Conservation (phyloP, 306 rosid genomes). For the Hylodesmum podocarpum region DNA sequence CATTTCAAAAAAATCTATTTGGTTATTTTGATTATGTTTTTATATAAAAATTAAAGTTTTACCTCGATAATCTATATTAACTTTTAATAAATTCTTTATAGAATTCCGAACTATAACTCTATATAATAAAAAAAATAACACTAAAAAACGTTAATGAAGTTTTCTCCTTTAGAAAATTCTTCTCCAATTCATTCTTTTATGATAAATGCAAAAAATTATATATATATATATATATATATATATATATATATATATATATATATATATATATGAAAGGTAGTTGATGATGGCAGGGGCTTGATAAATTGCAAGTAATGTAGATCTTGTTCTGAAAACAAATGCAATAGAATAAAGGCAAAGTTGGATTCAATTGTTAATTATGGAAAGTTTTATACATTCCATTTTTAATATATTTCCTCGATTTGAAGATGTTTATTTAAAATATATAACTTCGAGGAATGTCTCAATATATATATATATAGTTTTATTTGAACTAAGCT, state of each 20-base stretch:
- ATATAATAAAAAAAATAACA: neutral
- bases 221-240: too few relatives aligned
- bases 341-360: neutral
- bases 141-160: neutral
- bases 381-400: neutral
- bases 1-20: neutral
- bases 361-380: neutral
- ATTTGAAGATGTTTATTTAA: neutral
- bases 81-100: neutral
- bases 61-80: neutral
- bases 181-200: neutral
- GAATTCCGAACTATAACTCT: neutral
- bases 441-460: neutral
- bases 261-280: neutral
- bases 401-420: neutral
- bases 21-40: neutral
- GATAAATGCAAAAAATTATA: neutral
- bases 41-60: neutral
- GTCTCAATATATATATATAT: neutral
- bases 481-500: neutral
- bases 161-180: neutral
- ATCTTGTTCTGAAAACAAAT: neutral
- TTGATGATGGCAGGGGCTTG: neutral
- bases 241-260: too few relatives aligned
- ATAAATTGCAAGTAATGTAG: neutral